Evolutionary conservation across 2,329 filamentous ascomycete genomes (phyloP).

Genomic region (Sporothrix schenckii): DNA sequence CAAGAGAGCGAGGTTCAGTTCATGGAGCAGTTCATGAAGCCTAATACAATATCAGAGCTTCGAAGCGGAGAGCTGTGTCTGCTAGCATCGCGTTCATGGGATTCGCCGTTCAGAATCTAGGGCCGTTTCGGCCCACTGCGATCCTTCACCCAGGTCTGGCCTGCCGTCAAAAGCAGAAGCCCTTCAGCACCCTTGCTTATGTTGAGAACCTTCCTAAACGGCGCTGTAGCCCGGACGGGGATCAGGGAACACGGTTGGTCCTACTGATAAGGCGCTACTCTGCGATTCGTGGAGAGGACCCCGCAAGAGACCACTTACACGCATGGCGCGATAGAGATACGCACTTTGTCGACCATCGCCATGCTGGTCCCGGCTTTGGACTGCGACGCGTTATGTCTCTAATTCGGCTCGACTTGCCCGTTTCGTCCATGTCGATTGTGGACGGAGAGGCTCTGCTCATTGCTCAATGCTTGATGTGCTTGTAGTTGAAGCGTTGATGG

Average conservation of each 20-base stretch:
- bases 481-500: no score
- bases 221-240: background rate
- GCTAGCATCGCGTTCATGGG: background rate
- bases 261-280: slow-evolving; percentile 5
- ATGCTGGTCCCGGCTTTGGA: background rate
- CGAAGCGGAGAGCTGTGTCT: slow-evolving; percentile 16
- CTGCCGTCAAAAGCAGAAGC: no score
- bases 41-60: background rate
- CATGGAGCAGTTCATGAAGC: background rate
- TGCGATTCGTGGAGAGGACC: slow-evolving; percentile 8
- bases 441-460: no score
- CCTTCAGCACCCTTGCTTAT: background rate
- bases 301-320: no score
- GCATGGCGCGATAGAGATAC: background rate
- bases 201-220: slow-evolving; percentile 23
- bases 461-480: no score
- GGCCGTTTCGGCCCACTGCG: background rate
- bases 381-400: background rate
- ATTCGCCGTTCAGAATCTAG: background rate
- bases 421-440: background rate
- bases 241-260: background rate
- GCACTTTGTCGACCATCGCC: background rate
- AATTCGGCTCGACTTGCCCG: slow-evolving; percentile 10
- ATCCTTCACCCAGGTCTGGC: no score
- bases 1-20: background rate